These are phyloP conservation scores for Marsdenia floribunda DNA, from an alignment of 257 asterid species.

Conservation along the genomic window DNA sequence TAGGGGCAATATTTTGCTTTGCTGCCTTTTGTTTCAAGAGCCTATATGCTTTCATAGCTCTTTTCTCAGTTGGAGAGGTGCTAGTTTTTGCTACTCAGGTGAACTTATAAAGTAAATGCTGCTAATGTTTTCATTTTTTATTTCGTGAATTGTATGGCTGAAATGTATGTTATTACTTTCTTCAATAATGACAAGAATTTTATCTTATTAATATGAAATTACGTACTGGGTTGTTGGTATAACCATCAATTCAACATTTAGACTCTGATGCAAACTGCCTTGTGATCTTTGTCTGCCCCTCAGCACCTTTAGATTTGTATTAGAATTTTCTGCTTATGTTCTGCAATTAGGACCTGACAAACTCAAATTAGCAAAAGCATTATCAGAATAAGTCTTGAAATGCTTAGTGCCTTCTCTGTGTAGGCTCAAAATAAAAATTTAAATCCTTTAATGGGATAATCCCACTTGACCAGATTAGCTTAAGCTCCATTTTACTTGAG, in stretches of 20 bases:
- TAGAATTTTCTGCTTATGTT: not conserved
- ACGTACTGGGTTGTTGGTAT: not conserved
- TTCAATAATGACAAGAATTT: not conserved
- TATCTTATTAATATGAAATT: not conserved
- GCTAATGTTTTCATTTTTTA: not conserved
- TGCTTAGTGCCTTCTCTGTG: not conserved
- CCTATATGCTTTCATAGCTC: slow-evolving; percentile 52
- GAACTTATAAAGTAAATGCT: not conserved
- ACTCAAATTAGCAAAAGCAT: not conserved
- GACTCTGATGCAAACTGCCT: not conserved
- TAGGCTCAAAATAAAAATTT: not conserved
- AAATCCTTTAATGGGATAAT: not conserved
- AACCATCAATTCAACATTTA: not conserved
- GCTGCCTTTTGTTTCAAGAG: slow-evolving; percentile 72
- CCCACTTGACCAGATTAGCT: not conserved
- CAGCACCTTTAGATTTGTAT: not conserved
- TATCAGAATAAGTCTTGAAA: not conserved
- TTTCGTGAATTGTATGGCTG: slow-evolving; percentile 2
- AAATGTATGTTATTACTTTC: not conserved
- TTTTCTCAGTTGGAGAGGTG: slow-evolving; percentile 76
- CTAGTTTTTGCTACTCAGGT: slow-evolving; percentile 94
- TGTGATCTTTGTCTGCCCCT: not conserved
- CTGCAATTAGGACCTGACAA: not conserved
- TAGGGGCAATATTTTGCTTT: slow-evolving; percentile 74
- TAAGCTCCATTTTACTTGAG: not conserved